Base-by-base conservation (phyloP, 305 asterid genomes). In the Solanum aculeatissimum region DNA sequence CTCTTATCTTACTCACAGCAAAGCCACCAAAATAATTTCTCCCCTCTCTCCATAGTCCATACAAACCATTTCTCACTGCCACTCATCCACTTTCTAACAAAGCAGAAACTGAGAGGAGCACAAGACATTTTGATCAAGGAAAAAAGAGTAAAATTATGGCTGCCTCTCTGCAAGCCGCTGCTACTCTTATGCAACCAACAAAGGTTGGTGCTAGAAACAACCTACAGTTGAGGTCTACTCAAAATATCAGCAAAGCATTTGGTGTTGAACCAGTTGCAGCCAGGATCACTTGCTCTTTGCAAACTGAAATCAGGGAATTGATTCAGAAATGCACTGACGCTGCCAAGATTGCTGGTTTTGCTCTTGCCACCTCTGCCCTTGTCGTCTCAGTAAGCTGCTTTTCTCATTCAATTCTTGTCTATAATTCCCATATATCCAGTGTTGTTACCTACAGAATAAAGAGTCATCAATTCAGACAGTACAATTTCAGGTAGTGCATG, bases 291-390 rank as follows among this genome's bases (percentile, higher is more conserved):
- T 96, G 98, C 91, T 96, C 98, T 84, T 97, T 93, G 62, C 95
- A 94, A 78, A 79, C 94, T 84, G 97, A 94, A 86, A 87, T 94
- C 66, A 94, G 91, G 88, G 98, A 97, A 42, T 91, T 95, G 81
- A 94, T 89, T 42, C 94, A 92, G 55, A 97, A 91, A 82, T 95
- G 92, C 90, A 87, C 95, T 85, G 98, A 95, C 88, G 98, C 98
- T 83, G 98, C 98, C 81, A 97, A 92, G 91, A 91, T 94, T 83
- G 98, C 98, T 72, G 98, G 98, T 35, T 93, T 97, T 84, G 98
- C 98, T 83, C 98, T 97, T 38, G 99, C 99, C 81, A 92, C 98
- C 80, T 97, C 99, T 54, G 99, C 99, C 14, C 98, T 97, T 19
- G 90, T 94, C 14, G 93, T 90, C 85, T 92, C 98, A 85, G 99